These are phyloP conservation scores for Naganishia onofrii DNA, from an alignment of 768 basidiomycete species.

Conservation along the genomic window DNA sequence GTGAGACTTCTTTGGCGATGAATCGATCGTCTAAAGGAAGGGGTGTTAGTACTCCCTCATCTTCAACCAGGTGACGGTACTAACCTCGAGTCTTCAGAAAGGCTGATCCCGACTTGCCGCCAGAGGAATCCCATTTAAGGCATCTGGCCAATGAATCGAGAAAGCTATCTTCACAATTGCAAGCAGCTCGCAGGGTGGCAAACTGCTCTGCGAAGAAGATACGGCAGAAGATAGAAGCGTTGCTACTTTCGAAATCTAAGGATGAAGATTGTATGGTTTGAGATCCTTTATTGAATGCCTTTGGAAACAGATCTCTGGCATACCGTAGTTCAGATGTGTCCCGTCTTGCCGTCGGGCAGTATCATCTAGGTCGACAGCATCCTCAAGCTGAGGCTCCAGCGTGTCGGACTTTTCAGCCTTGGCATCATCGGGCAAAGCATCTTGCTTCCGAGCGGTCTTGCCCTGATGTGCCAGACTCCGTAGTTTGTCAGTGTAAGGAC, in stretches of 20 bases:
- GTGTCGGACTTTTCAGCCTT: constrained; percentile 67
- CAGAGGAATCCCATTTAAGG: constrained; percentile 90
- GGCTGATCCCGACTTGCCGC: constrained; percentile 94
- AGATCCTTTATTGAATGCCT: not conserved
- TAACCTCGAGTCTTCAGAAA: constrained; percentile 91
- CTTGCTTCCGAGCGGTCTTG: constrained; percentile 20
- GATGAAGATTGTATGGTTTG: constrained; percentile 26
- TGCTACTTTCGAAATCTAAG: constrained; percentile 71
- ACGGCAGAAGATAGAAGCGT: constrained; percentile 85
- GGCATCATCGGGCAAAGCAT: constrained; percentile 2
- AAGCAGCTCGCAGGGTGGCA: constrained; percentile 83
- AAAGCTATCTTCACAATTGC: constrained; percentile 90
- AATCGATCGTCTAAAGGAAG: constrained; percentile 79
- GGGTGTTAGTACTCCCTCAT: not conserved
- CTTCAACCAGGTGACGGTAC: not conserved
- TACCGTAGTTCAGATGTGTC: constrained; percentile 52
- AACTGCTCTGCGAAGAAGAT: constrained; percentile 96
- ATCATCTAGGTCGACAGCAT: constrained; percentile 50
- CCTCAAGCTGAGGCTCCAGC: constrained; percentile 84
- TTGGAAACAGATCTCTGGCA: constrained; percentile 23
- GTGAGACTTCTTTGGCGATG: constrained; percentile 93
- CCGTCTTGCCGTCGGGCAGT: constrained; percentile 39
- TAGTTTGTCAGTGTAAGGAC: constrained; percentile 52
- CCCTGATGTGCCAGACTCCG: constrained; percentile 35
- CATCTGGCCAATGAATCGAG: constrained; percentile 90